phyloP scores from a whole-genome alignment of 768 basidiomycete genomes.

The Leccinum imitatum region DNA sequence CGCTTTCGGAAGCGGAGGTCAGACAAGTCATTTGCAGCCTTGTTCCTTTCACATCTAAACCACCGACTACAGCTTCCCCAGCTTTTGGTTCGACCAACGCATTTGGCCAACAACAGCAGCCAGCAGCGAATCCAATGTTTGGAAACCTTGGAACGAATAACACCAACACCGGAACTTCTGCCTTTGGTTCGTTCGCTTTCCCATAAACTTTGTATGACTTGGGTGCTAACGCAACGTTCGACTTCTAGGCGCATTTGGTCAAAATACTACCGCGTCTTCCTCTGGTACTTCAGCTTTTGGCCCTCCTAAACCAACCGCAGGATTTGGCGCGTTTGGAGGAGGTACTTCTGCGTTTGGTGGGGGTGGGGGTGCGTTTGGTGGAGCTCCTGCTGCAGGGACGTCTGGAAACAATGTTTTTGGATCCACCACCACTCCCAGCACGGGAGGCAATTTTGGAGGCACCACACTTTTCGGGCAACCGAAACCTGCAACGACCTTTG shows the following conservation, averaged over 20 bases:
- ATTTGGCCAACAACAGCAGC: conserved; percentile 69
- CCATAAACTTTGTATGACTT: conserved; percentile 1
- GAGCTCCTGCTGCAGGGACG: conserved; percentile 29
- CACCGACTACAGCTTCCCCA: conserved; percentile 44
- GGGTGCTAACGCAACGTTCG: conserved; percentile 7
- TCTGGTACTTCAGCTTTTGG: conserved; percentile 53
- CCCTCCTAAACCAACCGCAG: conserved; percentile 64
- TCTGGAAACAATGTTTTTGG: conserved; percentile 37
- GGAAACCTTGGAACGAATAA: conserved; percentile 50
- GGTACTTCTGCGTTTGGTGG: conserved; percentile 53
- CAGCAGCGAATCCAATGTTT: conserved; percentile 80
- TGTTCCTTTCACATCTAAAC: conserved; percentile 26
- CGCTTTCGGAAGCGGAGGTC: conserved; percentile 58
- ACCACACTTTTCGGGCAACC: conserved; percentile 60
- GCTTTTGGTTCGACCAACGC: conserved; percentile 54
- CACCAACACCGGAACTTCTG: conserved; percentile 31
- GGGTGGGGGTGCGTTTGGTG: conserved; percentile 42
- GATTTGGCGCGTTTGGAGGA: conserved; percentile 75
- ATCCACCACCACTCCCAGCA: conserved; percentile 27
- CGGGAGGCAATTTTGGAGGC: conserved; percentile 42
- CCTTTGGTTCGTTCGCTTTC: conserved; percentile 34
- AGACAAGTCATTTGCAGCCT: conserved; percentile 29
- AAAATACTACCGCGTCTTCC: conserved; percentile 38
- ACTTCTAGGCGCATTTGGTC: conserved; percentile 40
- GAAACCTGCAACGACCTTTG: conserved; percentile 46